Base-by-base conservation (phyloP, 2,329 filamentous ascomycete genomes). In the Trichophyton schoenleinii region DNA sequence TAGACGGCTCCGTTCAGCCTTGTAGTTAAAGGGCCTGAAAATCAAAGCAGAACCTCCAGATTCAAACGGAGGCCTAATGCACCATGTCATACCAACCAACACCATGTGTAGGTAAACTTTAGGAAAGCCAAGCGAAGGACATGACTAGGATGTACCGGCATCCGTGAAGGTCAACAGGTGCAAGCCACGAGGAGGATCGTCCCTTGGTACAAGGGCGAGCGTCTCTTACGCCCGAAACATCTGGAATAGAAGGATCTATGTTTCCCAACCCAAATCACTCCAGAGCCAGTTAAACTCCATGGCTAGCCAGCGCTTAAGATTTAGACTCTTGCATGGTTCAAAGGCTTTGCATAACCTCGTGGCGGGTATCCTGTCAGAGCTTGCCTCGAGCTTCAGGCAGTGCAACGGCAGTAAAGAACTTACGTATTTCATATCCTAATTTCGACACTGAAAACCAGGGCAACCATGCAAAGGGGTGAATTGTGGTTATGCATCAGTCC, bases 111-210 rank as follows among this genome's bases (percentile, higher is more conserved):
- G 22, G 9, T 31, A 53, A 53, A 34, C 2, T 53, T 53, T 53
- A 28, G 28, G 31, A 18, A 53, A 18, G 22, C 49, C 25, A 22
- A 28, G 49, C 34, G 15, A 20, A 6, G 15, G 22, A 53, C 31
- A 34, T 31, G 49, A 15, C 28, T 2, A 53, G 49, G 49, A 53
- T 53, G 28, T 34, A 11, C 28, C 28, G 49, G 49, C 22, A 31
- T 53, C 28, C 25, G 25, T 25, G 22, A 53, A 31, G 48, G 11
- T 25, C 28, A 53, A 13, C 22, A 31, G 25, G 49, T 13, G 49
- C n/a, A 28, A 53, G 49, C 49, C 49, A 53, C 49, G 49, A 53
- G 49, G 49, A 53, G 49, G 49, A 53, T 53, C 49, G 49, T 31
- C 49, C 11, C 28, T 31, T 31, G 25, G 25, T 53, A 25, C 22